Base-by-base conservation (phyloP, 257 asterid genomes). In the Penstemon davidsonii region DNA sequence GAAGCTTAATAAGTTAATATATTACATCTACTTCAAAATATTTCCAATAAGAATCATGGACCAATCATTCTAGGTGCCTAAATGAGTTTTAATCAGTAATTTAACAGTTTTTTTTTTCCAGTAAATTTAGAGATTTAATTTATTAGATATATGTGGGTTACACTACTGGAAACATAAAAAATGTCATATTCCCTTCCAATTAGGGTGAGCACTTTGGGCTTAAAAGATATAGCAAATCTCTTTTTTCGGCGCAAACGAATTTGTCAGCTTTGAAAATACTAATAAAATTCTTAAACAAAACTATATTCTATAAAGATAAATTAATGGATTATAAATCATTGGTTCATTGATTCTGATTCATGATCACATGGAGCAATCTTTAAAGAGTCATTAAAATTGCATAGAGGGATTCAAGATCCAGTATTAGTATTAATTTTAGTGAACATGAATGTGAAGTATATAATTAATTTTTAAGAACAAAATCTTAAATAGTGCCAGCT, bases 161-260 rank as follows among this genome's bases (percentile, higher is more conserved):
- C 8, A 53, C 3, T 19, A 18, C n/a, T 13, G 8, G 3, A 13
- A 13, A 53, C 6, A 33, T 13, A n/a, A 53, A 3, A 12, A 6
- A 53, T 53, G 3, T 4, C 6, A 15, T 53, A 5, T 3, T 18
- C 33, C 25, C 58, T 53, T 53, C 33, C 6, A 3, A 4, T 13
- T 15, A 15, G 11, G 11, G 11, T 46, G 8, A 46, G 11, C 52
- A 7, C 11, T 53, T 12, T 68, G 66, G 8, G n/a, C 54, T 49
- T 49, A 55, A 61, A 68, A 62, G 46, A 55, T 62, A 68, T 25
- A 25, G 33, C 67, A 45, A 47, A 9, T 63, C 71, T 53, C 77
- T 76, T 76, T 65, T 76, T 67, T 42, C 81, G 77, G 81, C 77
- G 81, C 60, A 71, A 76, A 72, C 72, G 81, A 61, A 39, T 44